phyloP scores from a whole-genome alignment of 371 early-diverging fungal genomes.

The Dichotomocladium elegans region DNA sequence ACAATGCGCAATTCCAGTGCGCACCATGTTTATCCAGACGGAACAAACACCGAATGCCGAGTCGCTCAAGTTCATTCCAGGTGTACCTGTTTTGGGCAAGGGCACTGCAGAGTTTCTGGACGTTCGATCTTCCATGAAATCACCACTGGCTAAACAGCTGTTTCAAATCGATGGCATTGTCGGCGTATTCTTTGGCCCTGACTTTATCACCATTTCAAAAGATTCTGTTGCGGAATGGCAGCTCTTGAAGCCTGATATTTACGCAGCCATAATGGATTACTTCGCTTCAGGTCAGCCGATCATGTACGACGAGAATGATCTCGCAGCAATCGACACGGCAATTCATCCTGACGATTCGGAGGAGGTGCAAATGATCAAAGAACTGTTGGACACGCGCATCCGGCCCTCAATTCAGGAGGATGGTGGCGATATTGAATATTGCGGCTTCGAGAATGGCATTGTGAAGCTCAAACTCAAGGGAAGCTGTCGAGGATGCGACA shows the following conservation, averaged over 20 bases:
- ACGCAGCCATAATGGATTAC: slow-evolving; percentile 93
- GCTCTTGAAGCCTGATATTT: slow-evolving; percentile 93
- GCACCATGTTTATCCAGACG: slow-evolving; percentile 94
- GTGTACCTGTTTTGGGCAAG: slow-evolving; percentile 66
- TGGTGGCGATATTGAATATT: slow-evolving; percentile 96
- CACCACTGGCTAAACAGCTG: slow-evolving; percentile 86
- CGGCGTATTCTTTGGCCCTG: slow-evolving; percentile 86
- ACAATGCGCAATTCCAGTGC: slow-evolving; percentile 27
- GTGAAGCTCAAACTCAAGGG: slow-evolving; percentile 92
- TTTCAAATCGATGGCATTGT: slow-evolving; percentile 89
- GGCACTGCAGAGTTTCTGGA: slow-evolving; percentile 79
- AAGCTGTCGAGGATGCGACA: slow-evolving; percentile 94
- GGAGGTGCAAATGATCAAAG: slow-evolving; percentile 95
- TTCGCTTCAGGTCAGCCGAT: slow-evolving; percentile 84
- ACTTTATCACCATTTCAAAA: slow-evolving; percentile 93
- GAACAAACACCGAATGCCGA: slow-evolving; percentile 92
- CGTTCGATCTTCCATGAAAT: slow-evolving; percentile 71
- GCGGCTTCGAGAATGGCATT: slow-evolving; percentile 83
- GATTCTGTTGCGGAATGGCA: slow-evolving; percentile 84
- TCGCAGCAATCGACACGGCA: slow-evolving; percentile 62
- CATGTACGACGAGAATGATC: slow-evolving; percentile 47
- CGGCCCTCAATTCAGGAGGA: slow-evolving; percentile 97
- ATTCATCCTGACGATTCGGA: slow-evolving; percentile 83
- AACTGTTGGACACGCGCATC: slow-evolving; percentile 91
- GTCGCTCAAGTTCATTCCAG: slow-evolving; percentile 91